Base-by-base conservation (phyloP, 2,329 filamentous ascomycete genomes). In the Coleophoma eucalyptorum region DNA sequence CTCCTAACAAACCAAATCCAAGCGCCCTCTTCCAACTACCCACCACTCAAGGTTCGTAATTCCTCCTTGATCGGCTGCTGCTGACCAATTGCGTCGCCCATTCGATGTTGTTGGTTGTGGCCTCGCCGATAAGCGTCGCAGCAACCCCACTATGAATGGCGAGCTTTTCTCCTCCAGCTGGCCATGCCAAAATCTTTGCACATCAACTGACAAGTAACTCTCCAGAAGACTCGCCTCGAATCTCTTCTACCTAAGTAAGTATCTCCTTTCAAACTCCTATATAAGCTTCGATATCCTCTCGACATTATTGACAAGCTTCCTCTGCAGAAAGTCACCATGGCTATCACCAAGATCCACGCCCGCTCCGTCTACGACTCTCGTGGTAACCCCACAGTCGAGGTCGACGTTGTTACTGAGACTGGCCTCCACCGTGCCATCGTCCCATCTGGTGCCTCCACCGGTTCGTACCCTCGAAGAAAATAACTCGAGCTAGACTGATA, bases 341-440 rank as follows among this genome's bases (percentile, higher is more conserved):
- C 89, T 68, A 90, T 94, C 75, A 84, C 85, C 74, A 93, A 92
- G 81, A 83, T 94, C 71, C 88, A 92, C 83, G 89, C 89, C 69
- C 89, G 94, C 71, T 92, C 87, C 69, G 91, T 99, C 80, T 99
- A 93, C 84, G 94, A 99, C 84, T 97, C 94, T 73, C 93, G 94
- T 71, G 84, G 84, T 72, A 99, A 99, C 86, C 94, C 94, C 68
- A 99, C 94, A 71, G 93, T 97, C 69, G 93, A 97, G 83, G 93
- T 97, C 67, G 93, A 97, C 72, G 84, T 97, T 65, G 88, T 96
- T 77, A 97, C 92, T 65, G 90, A 96, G 79, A 95, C 89, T 66
- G 93, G 93, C 69, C 86, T 97, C 58, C 92, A 97, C 85, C 91
- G 93, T 70, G 92, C 93, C 72, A 97, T 97, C 71, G 93, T 97